Evolutionary conservation across 2,329 filamentous ascomycete genomes (phyloP).

Genomic region (Botrytis tulipae): DNA sequence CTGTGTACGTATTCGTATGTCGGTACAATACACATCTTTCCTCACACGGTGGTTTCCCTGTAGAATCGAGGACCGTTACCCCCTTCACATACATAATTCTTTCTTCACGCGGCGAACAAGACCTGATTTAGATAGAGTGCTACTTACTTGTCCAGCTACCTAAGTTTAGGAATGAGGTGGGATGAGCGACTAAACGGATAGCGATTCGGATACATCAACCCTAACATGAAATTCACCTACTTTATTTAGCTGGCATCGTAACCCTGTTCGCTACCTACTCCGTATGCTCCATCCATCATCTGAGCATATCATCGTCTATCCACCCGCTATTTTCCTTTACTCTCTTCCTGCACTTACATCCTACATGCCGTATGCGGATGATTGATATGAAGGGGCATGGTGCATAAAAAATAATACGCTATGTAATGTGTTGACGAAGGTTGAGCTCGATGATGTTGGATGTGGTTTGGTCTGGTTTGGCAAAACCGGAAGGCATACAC

Average conservation of each 20-base stretch:
- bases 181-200: conserved; percentile 1
- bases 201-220: conserved; percentile 2
- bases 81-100: conserved; percentile 9
- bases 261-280: conserved; percentile 5
- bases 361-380: conserved; percentile 16
- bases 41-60: conserved; percentile 4
- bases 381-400: conserved; percentile 18
- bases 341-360: conserved; percentile 13
- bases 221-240: conserved; percentile 10
- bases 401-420: conserved; percentile 26
- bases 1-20: background rate
- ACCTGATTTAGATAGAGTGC: conserved; percentile 9
- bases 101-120: background rate
- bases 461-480: conserved; percentile 22
- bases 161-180: background rate
- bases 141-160: background rate
- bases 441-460: conserved; percentile 12
- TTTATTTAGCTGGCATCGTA: background rate
- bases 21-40: too few relatives aligned
- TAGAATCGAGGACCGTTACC: background rate
- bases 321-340: background rate
- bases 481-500: conserved; percentile 21
- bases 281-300: conserved; percentile 12
- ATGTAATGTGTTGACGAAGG: conserved; percentile 19
- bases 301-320: conserved; percentile 17